Percentiles rank a stretch among this genome's conserved stretches.
These are phyloP conservation scores for Globisporangium orthogonon DNA, from an alignment of 352 stramenopile species.

Conservation along the genomic window DNA sequence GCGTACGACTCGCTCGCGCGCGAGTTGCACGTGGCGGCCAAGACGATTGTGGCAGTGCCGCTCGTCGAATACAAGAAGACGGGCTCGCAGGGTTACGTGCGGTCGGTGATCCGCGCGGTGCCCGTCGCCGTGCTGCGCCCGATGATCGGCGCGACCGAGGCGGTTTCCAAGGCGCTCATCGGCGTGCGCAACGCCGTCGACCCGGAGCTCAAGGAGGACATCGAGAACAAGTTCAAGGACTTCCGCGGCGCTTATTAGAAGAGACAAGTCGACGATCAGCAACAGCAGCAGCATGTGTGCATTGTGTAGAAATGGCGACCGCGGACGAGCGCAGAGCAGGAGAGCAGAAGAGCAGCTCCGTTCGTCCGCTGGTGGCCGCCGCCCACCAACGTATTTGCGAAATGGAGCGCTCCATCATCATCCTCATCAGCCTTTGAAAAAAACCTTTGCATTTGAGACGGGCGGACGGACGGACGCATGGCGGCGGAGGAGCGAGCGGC, in stretches of 20 bases:
- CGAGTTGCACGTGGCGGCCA: constrained; percentile 77
- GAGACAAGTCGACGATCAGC: neutral
- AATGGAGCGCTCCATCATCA: no score
- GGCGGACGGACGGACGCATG: no score
- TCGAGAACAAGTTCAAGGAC: constrained; percentile 91
- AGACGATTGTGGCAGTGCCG: constrained; percentile 85
- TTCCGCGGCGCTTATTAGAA: constrained; percentile 32
- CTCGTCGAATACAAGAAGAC: constrained; percentile 90
- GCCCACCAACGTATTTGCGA: no score
- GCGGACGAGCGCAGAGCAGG: neutral
- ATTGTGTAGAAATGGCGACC: constrained; percentile 4
- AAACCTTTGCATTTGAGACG: no score
- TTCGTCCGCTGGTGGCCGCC: no score
- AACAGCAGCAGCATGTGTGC: neutral
- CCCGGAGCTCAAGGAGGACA: constrained; percentile 86
- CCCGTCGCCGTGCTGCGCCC: constrained; percentile 76
- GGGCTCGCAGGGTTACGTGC: constrained; percentile 83
- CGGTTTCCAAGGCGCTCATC: constrained; percentile 81
- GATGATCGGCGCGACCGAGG: constrained; percentile 86
- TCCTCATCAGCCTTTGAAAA: no score
- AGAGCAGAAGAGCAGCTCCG: neutral
- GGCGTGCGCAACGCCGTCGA: constrained; percentile 84
- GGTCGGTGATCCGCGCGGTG: constrained; percentile 84
- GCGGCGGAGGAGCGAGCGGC: no score
- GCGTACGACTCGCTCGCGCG: constrained; percentile 81